These are phyloP conservation scores for Hemisphaericaspora subhashii DNA, from an alignment of 1,139 yeast genomes.

Conservation along the genomic window DNA sequence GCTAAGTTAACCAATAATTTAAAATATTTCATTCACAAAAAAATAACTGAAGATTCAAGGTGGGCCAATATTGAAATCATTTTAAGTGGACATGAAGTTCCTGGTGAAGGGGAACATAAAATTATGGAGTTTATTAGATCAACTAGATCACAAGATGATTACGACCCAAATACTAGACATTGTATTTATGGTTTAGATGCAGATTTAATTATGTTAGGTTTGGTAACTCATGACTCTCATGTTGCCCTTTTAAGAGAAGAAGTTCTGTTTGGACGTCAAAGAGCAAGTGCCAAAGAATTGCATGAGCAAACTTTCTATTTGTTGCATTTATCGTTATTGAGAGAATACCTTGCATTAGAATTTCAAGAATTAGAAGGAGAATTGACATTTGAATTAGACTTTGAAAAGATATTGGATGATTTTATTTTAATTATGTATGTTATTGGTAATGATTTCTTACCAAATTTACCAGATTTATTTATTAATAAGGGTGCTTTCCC, in stretches of 20 bases:
- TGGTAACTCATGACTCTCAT: constrained; percentile 96
- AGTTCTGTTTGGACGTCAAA: constrained; percentile 77
- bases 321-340: constrained; percentile 78
- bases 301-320: constrained; percentile 80
- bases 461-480: constrained; percentile 93
- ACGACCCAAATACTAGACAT: constrained; percentile 86
- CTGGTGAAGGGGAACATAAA: constrained; percentile 99
- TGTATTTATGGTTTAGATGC: constrained; percentile 98
- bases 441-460: constrained; percentile 97
- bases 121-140: constrained; percentile 92
- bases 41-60: constrained; percentile 83
- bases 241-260: constrained; percentile 94
- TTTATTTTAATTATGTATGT: constrained; percentile 90
- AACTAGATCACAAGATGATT: constrained; percentile 70
- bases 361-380: constrained; percentile 68
- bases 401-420: constrained; percentile 90
- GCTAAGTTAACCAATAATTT: constrained; percentile 80
- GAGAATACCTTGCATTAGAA: constrained; percentile 90
- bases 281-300: constrained; percentile 50
- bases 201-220: constrained; percentile 93
- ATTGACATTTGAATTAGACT: constrained; percentile 70
- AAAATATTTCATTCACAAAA: constrained; percentile 88
- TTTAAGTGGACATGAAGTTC: constrained; percentile 96
- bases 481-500: constrained; percentile 97
- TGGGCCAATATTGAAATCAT: constrained; percentile 87